Percentiles rank a stretch among this genome's conserved stretches.
phyloP scores from a whole-genome alignment of 805 yeast species.

The Myxozyma monticola region DNA sequence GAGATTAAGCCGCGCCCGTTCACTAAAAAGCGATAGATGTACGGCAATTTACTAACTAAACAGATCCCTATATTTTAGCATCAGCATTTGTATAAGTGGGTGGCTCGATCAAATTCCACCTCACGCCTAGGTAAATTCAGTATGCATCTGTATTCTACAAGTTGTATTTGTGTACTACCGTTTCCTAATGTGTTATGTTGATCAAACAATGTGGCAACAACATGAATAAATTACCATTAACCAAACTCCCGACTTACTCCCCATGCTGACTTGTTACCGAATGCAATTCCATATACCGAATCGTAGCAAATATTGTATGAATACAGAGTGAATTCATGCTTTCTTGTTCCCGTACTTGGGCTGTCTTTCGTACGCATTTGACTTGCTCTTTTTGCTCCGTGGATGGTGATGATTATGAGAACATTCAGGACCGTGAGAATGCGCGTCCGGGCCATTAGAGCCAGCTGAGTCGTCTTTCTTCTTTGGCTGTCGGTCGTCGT shows the following conservation, averaged over 20 bases:
- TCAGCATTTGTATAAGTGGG: not conserved
- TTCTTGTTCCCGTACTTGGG: conserved; percentile 45
- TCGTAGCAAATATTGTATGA: no score
- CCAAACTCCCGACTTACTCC: no score
- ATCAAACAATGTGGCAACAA: no score
- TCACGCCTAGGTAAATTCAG: not conserved
- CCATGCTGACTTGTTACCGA: no score
- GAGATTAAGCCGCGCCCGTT: conserved; percentile 46
- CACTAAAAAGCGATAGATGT: conserved; percentile 14
- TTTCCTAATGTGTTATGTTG: no score
- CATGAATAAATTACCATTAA: no score
- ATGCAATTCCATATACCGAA: no score
- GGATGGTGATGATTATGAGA: conserved; percentile 8
- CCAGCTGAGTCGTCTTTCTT: conserved; percentile 1
- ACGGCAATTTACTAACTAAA: not conserved
- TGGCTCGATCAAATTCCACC: no score
- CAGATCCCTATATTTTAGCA: not conserved
- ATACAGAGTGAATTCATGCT: no score
- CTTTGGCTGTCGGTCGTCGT: conserved; percentile 35
- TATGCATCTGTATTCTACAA: no score
- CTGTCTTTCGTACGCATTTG: conserved; percentile 85
- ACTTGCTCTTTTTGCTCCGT: conserved; percentile 36
- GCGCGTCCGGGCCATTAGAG: conserved; percentile 2
- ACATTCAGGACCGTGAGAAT: conserved; percentile 2
- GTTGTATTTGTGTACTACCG: no score